Base-by-base conservation (phyloP, 2,329 filamentous ascomycete genomes). In the Colletotrichum gigasporum region DNA sequence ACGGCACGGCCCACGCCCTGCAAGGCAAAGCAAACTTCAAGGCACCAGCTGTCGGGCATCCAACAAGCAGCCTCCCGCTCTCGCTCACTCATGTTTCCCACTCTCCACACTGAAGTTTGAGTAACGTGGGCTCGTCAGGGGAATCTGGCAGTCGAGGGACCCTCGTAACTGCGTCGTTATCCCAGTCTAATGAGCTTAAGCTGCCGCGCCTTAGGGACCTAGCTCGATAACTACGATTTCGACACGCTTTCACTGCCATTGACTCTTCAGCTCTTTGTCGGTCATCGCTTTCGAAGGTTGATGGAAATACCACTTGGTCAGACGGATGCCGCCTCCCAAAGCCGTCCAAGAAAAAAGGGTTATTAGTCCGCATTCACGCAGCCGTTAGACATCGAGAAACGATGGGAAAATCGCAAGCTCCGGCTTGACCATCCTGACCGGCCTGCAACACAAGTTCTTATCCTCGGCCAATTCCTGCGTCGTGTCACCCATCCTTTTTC, bases 401-500 rank as follows among this genome's bases (percentile, higher is more conserved):
- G 3, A 18, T 12, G 22, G 26, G 24, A 30, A 22, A 30, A 55
- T 44, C 42, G 20, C 16, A 16, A 9, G 16, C 7, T 22, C 5
- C 5, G 24, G 32, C n/a, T 11, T 12, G 39, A 55, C 35, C 8
- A 44, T 18, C n/a, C 26, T n/a, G 20, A 20, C 18, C 3, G 5
- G 6, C 20, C 39, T 50, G 34, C 5, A 22, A 18, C 41, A n/a
- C 12, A 11, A 12, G 28, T 34, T 4, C 28, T 9, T 42, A 26
- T 42, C 44, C 12, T 63, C 44, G 42, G 20, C 16, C 42, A 39
- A 45, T 63, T 44, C n/a, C 35, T 28, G 18, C 35, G 18, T 34
- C 41, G 63, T 65, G 37, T 51, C 18, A 65, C 63, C 51, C 59
- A 65, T 26, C 37, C 30, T 24, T 14, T 39, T 26, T 30, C 28